Evolutionary conservation across 148 eudicot genomes (phyloP), one percentile per base, ranked within the genome.

Genomic region (Suaeda aralocaspica): DNA sequence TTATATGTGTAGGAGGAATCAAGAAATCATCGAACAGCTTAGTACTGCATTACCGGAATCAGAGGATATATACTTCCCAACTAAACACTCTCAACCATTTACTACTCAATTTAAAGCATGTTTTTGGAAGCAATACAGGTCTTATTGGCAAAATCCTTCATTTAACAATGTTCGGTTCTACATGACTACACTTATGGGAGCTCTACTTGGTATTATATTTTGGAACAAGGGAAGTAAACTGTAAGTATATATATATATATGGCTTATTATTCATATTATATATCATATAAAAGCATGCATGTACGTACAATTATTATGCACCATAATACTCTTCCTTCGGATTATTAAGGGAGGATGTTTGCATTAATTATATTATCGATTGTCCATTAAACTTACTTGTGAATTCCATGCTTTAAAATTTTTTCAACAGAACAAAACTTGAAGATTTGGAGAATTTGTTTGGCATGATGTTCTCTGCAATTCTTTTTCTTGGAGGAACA

Each of bases 141-240:
- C 97, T 55, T 91, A 91, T 57, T 91, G 97, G 97, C 85, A 85
- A 60, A 83, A 85, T 65, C 84, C 97, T 31, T 72, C 80, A 18
- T 89, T 87, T 66, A 91, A 87, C 53, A 81, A 57, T 56, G 76
- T 77, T 61, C 79, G 95, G 6, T 82, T 85, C 46, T 36, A 81
- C 30, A 72, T 83, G 74, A 78, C 88, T 8, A 68, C 64, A 9
- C 12, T 68, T 1, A 67, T 79, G 46, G 92, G 85, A 33, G 6
- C 75, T 34, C 0, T 87, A 60, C 79, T 89, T n/a, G 97, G 97
- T 45, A 26, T 79, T 46, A 76, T 89, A 22, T 91, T 83, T 68
- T 87, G 87, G 88, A 29, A 82, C 33, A 76, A 74, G 49, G 97
- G 92, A 30, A 56, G 48, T 10, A 72, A 84, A 56, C 39, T 78